These are phyloP conservation scores for Sarocladium brachiariae DNA, from an alignment of 2,329 filamentous ascomycete species.

Conservation along the genomic window DNA sequence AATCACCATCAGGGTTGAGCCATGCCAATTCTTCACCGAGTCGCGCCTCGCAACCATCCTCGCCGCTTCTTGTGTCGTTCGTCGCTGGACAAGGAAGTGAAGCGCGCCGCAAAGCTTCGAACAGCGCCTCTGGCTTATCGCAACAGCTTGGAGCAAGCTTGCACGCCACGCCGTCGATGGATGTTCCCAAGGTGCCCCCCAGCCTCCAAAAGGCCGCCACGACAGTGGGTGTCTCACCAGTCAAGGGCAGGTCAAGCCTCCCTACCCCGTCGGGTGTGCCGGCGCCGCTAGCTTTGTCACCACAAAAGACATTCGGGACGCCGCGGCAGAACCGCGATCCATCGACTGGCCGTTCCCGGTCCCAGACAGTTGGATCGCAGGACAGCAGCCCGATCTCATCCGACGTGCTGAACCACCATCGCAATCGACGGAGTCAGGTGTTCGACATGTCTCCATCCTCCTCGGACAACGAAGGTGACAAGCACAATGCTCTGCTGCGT, in stretches of 20 bases:
- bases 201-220: conserved; percentile 55
- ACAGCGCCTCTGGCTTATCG: conserved; percentile 76
- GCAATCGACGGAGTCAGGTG: conserved; percentile 88
- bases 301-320: conserved; percentile 55
- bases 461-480: conserved; percentile 92
- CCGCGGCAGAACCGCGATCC: conserved; percentile 55
- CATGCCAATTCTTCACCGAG: conserved; percentile 83
- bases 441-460: conserved; percentile 96
- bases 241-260: conserved; percentile 39
- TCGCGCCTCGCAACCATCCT: conserved; percentile 62
- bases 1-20: conserved; percentile 75
- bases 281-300: conserved; percentile 49
- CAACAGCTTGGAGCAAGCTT: conserved; percentile 59
- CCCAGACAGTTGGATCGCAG: conserved; percentile 88
- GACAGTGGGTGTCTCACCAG: conserved; percentile 43
- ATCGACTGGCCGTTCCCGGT: conserved; percentile 67
- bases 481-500: conserved; percentile 81
- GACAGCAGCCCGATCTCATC: conserved; percentile 72
- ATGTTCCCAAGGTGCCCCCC: conserved; percentile 58
- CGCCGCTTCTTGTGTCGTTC: conserved; percentile 90
- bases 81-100: conserved; percentile 78
- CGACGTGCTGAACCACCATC: conserved; percentile 67
- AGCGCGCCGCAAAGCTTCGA: conserved; percentile 79
- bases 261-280: conserved; percentile 21
- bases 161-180: conserved; percentile 65